Conservation (phyloP, 108 stramenopile genomes). For the Conticribra guillardii region DNA sequence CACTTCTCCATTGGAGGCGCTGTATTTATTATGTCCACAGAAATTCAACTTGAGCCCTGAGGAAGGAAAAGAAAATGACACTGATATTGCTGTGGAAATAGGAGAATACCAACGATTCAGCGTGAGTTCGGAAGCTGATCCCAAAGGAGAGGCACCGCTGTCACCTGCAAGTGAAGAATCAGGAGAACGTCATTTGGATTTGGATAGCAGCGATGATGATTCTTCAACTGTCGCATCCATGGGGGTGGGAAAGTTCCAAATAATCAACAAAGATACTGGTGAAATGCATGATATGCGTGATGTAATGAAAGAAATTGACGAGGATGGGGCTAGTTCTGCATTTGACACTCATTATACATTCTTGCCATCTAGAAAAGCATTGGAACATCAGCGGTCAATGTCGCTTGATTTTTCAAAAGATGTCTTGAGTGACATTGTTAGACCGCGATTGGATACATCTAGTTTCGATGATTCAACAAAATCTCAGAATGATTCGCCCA, state of each 20-base stretch:
- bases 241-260: slow-evolving; percentile 12
- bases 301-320: slow-evolving; percentile 42
- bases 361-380: slow-evolving; percentile 20
- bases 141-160: slow-evolving; percentile 6
- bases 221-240: slow-evolving; percentile 16
- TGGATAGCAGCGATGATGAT: slow-evolving; percentile 18
- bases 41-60: no score
- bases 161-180: slow-evolving; percentile 4
- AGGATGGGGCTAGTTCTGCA: slow-evolving; percentile 18
- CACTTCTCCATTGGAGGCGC: slow-evolving; percentile 30
- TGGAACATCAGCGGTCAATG: slow-evolving; percentile 17
- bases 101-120: slow-evolving; percentile 10
- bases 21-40: slow-evolving; percentile 26
- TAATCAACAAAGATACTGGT: slow-evolving; percentile 42
- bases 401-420: not conserved
- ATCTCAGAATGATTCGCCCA: not conserved
- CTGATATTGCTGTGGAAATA: not conserved
- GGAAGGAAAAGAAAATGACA: slow-evolving; percentile 1
- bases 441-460: not conserved
- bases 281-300: slow-evolving; percentile 33
- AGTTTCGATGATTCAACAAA: not conserved
- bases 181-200: not conserved
- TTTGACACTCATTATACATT: slow-evolving; percentile 39
- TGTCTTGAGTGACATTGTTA: not conserved
- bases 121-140: slow-evolving; percentile 15